Evolutionary conservation across 1,284 basidiomycete species (phyloP), one percentile per base, ranked within the genome.

Genomic region (Leccinum griseonigrum): DNA sequence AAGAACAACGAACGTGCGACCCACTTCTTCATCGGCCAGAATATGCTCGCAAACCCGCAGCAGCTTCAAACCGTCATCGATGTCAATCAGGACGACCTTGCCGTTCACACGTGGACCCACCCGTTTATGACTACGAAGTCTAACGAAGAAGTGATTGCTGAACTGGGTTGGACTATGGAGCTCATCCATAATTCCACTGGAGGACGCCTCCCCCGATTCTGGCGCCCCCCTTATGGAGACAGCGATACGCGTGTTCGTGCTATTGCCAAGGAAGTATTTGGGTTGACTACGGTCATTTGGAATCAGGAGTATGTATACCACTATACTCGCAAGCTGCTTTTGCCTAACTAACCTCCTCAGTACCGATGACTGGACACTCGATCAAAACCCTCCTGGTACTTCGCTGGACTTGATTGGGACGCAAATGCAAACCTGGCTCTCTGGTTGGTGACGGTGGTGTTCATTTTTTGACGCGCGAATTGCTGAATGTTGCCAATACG

Each of bases 141-240:
- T 59, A 92, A 94, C 74, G 71, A 81, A 59, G 79, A 88, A 62
- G 74, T 95, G 57, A 66, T 95, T 48, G 92, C 83, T 31, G 87
- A 95, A 80, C 79, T 96, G 63, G 94, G 90, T 9, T 95, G 88
- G 87, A 88, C 91, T 1, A 86, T 91, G 80, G 82, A 90, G 75
- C 79, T 95, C 67, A 91, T 96, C 66, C 85, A 89, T 70, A 88
- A 94, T 71, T 87, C 87, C 3, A 92, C 91, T 7, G 90, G 87
- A 60, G 91, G 90, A 7, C 83, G 85, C 13, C 69, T 92, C 6
- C 86, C 91, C 14, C 81, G 80, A 60, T 91, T 82, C 77, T 92
- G 88, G 90, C 79, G 91, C 31, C 91, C 91, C 2, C 89, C 91
- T 18, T 91, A 85, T 69, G 91, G 91, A 52, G 92, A 94, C 71